Evolutionary conservation across 2,329 filamentous ascomycete species (phyloP).

Genomic region (Neopestalotiopsis rosae): DNA sequence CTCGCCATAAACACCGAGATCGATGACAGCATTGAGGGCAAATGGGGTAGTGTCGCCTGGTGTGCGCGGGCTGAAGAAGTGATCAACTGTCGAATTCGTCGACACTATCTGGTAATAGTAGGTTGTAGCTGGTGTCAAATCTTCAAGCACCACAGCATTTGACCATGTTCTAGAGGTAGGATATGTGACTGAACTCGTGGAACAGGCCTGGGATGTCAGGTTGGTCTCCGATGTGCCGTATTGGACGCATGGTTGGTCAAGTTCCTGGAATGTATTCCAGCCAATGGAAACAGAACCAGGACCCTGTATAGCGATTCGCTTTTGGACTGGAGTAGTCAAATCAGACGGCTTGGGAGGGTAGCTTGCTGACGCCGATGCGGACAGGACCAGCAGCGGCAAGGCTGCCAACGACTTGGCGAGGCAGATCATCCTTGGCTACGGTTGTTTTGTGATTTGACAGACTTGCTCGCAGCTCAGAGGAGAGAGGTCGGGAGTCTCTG

Average conservation of each 20-base stretch:
- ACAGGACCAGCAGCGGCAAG: slow-evolving; percentile 33
- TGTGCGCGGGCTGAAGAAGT: slow-evolving; percentile 58
- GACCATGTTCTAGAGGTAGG: slow-evolving; percentile 58
- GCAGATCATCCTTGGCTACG: slow-evolving; percentile 28
- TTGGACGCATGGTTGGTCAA: slow-evolving; percentile 52
- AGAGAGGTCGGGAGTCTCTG: neutral
- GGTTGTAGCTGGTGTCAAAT: slow-evolving; percentile 54
- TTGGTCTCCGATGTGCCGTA: slow-evolving; percentile 51
- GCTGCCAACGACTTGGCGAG: slow-evolving; percentile 27
- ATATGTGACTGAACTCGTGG: slow-evolving; percentile 54
- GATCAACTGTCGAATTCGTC: slow-evolving; percentile 57
- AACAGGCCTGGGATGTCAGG: slow-evolving; percentile 49
- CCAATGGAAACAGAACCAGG: slow-evolving; percentile 48
- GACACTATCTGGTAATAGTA: slow-evolving; percentile 67
- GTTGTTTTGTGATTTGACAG: neutral
- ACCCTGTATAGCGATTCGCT: neutral
- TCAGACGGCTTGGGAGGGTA: slow-evolving; percentile 54
- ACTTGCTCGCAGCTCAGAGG: neutral
- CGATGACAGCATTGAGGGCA: slow-evolving; percentile 56
- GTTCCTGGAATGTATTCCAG: slow-evolving; percentile 61
- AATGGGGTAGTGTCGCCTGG: slow-evolving; percentile 62
- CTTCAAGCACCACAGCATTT: slow-evolving; percentile 52
- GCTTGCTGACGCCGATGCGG: slow-evolving; percentile 35
- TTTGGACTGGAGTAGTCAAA: slow-evolving; percentile 44
- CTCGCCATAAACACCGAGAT: slow-evolving; percentile 58